Percentiles rank a stretch among this genome's conserved stretches.
Conservation (phyloP, 768 basidiomycete genomes). For the Megacollybia marginata region DNA sequence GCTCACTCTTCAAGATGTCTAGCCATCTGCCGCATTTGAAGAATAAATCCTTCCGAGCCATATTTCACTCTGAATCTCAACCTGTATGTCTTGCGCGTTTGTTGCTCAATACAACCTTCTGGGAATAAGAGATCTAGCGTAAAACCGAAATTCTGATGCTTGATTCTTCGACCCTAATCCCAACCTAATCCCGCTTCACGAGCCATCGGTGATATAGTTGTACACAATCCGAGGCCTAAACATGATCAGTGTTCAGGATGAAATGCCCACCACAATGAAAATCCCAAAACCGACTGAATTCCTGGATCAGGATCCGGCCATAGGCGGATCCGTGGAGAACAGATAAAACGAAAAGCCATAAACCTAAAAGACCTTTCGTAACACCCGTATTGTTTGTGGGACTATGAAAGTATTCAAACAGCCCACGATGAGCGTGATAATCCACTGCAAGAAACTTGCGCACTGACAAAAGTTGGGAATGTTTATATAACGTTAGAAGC, state of each 20-base stretch:
- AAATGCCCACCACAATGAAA: conserved; percentile 33
- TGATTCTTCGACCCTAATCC: background rate
- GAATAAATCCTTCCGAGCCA: no score
- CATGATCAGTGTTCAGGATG: background rate
- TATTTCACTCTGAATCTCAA: no score
- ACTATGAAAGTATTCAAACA: background rate
- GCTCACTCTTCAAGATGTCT: no score
- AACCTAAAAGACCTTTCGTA: conserved; percentile 1
- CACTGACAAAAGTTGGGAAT: conserved; percentile 20
- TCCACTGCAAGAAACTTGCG: conserved; percentile 14
- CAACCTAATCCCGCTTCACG: background rate
- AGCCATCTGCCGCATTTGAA: no score
- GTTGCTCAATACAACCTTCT: no score
- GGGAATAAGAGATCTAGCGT: background rate
- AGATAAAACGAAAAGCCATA: background rate
- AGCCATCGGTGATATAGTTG: background rate
- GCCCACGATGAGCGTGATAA: conserved; percentile 19
- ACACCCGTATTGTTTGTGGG: background rate
- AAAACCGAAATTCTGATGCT: background rate
- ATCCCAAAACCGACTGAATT: conserved; percentile 41
- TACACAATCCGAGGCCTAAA: background rate
- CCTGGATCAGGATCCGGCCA: conserved; percentile 27
- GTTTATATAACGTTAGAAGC: no score
- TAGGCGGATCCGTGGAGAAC: background rate
- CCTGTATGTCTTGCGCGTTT: no score